Evolutionary conservation across 2,329 filamentous ascomycete genomes (phyloP).

Genomic region (Xylariaceae sp.): DNA sequence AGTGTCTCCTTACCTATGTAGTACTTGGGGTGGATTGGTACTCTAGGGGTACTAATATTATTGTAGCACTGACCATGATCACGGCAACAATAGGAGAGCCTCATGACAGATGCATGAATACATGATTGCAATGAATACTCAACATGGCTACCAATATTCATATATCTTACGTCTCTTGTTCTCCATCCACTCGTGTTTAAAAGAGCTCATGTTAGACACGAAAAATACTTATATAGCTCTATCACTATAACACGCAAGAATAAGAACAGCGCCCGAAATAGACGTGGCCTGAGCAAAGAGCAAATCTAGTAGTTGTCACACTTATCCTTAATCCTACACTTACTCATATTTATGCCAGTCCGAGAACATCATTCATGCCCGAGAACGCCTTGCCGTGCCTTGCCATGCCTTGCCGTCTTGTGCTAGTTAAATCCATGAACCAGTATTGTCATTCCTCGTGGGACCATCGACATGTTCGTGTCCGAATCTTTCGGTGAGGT

Average conservation of each 20-base stretch:
- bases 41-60: too few relatives aligned
- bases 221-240: too few relatives aligned
- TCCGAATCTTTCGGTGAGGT: neutral
- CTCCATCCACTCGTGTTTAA: too few relatives aligned
- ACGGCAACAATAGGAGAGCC: too few relatives aligned
- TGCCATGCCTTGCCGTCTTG: slow-evolving; percentile 4
- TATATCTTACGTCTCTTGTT: too few relatives aligned
- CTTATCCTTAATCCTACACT: slow-evolving; percentile 11
- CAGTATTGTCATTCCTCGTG: neutral
- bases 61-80: too few relatives aligned
- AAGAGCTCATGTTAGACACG: too few relatives aligned
- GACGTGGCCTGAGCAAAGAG: neutral
- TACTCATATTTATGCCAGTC: slow-evolving; percentile 14
- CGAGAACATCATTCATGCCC: slow-evolving; percentile 15
- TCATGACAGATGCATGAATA: too few relatives aligned
- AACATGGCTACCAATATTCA: too few relatives aligned
- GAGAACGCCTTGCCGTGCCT: slow-evolving; percentile 25
- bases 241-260: neutral
- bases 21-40: too few relatives aligned
- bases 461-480: neutral
- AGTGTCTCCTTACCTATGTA: too few relatives aligned
- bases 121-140: too few relatives aligned
- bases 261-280: neutral
- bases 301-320: slow-evolving; percentile 9
- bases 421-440: slow-evolving; percentile 4